phyloP scores from a whole-genome alignment of 306 rosid genomes.

The Cucurbita moschata region DNA sequence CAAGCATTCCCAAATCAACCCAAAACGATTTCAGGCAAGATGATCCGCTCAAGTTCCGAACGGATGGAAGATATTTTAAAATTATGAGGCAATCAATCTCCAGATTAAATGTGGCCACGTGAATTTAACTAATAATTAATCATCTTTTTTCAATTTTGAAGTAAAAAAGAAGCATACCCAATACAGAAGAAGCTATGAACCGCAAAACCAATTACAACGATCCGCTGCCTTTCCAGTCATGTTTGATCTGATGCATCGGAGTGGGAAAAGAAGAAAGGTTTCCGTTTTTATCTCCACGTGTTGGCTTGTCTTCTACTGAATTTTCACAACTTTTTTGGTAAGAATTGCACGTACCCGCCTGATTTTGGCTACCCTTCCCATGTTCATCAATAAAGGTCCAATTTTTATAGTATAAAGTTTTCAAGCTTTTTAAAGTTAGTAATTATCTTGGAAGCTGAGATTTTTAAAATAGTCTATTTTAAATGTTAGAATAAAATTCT shows the following conservation, averaged over 20 bases:
- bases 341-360: too few species aligned
- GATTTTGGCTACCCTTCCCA: too few species aligned
- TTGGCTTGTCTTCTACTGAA: too few species aligned
- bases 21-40: neutral
- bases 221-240: neutral
- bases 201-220: neutral
- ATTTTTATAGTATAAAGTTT: too few species aligned
- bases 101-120: constrained; percentile 1
- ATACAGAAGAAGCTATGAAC: neutral
- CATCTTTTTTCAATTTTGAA: neutral
- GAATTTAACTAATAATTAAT: neutral
- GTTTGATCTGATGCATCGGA: neutral
- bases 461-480: too few species aligned
- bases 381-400: too few species aligned
- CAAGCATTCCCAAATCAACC: neutral
- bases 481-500: too few species aligned
- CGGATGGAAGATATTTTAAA: neutral
- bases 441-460: too few species aligned
- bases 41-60: neutral
- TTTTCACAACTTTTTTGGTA: too few species aligned
- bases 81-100: neutral
- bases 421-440: too few species aligned
- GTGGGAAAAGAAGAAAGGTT: too few species aligned
- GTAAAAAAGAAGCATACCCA: neutral
- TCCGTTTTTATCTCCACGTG: too few species aligned